Conservation (phyloP, 2,329 filamentous ascomycete genomes). For the Xylariaceae sp. region DNA sequence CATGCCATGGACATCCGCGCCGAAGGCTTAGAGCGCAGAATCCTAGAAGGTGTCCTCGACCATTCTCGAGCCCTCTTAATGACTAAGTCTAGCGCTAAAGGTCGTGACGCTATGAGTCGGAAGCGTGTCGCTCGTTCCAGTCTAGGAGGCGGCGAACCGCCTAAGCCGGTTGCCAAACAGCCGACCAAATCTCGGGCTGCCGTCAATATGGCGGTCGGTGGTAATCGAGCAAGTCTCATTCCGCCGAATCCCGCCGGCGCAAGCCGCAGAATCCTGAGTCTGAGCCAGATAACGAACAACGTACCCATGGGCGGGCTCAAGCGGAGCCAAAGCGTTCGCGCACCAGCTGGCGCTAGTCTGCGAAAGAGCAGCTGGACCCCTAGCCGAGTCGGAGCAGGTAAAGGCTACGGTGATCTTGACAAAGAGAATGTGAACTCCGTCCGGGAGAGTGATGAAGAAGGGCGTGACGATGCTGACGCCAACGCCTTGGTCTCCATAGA, state of each 20-base stretch:
- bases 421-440: constrained; percentile 68
- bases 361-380: constrained; percentile 74
- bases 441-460: constrained; percentile 69
- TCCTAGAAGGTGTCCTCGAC: constrained; percentile 94
- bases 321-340: constrained; percentile 79
- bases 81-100: constrained; percentile 62
- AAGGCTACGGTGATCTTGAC: constrained; percentile 60
- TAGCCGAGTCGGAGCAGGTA: constrained; percentile 50
- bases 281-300: constrained; percentile 88
- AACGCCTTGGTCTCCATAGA: constrained; percentile 20
- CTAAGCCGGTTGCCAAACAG: background rate
- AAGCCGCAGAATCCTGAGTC: constrained; percentile 81
- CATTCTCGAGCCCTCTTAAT: constrained; percentile 92
- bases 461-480: constrained; percentile 44
- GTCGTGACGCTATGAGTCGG: constrained; percentile 63
- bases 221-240: constrained; percentile 55
- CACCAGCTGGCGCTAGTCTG: constrained; percentile 55
- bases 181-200: constrained; percentile 43
- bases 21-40: constrained; percentile 87
- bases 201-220: constrained; percentile 61
- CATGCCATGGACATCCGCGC: constrained; percentile 89
- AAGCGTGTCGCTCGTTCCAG: constrained; percentile 56
- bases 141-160: constrained; percentile 46
- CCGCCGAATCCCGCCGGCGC: constrained; percentile 59
- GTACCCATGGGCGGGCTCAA: constrained; percentile 69